Evolutionary conservation across 805 yeast species (phyloP), one percentile per base, ranked within the genome.

Genomic region (Yarrowia sp.): DNA sequence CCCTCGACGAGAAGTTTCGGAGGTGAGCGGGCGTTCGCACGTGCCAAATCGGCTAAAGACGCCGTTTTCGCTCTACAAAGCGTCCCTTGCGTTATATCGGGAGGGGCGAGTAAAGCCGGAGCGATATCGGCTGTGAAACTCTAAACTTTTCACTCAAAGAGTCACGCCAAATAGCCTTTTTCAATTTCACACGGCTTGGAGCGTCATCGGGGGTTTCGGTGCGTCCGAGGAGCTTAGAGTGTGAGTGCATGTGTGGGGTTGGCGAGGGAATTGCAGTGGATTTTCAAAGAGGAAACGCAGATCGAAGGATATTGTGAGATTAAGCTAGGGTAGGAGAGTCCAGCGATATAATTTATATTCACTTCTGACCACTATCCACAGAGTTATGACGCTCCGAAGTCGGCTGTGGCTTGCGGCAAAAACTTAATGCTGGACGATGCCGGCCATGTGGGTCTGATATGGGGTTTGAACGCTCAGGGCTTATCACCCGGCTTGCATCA

Each of bases 161-260:
- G 49, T 42, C 49, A 42, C 32, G 21, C 10, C 29, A n/a, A n/a
- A n/a, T n/a, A n/a, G n/a, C n/a, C n/a, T n/a, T n/a, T n/a, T n/a
- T n/a, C n/a, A n/a, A n/a, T 22, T 9, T n/a, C 36, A 46, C 55
- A 47, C 56, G 56, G 56, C 56, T 47, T 22, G 8, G 56, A 32
- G 31, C 22, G 38, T 47, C 33, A 42, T 46, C 36, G 53, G 25
- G 27, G 44, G 16, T 46, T 44, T 46, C 53, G 53, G 55, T 47
- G 55, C 38, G 55, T 47, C 51, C 56, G 38, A 32, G 56, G 56
- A 32, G 39, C 31, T 32, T 47, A 47, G 56, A 47, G 56, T 47
- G 56, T 47, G 39, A 4, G 19, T 47, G 55, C 38, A 31, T 31
- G 5, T 31, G 27, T 47, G 38, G 38, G 38, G 55, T 4, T n/a